Base-by-base conservation (phyloP, 192 early-diverging fungal species). In the Coemansia sp. region DNA sequence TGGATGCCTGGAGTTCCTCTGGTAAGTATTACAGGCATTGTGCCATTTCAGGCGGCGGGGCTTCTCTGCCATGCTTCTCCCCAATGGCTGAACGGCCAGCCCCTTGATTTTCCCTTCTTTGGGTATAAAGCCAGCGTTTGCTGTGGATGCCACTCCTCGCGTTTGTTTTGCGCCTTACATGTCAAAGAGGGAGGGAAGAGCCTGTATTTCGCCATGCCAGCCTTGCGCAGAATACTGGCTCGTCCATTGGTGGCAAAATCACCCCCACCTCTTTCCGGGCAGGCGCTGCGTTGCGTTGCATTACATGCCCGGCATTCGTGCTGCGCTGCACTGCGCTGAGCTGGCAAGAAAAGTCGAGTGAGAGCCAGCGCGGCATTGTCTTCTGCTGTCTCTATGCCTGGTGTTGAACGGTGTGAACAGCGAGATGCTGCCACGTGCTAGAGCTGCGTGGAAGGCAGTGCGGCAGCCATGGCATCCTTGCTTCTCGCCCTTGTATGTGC, bases 1-100 rank as follows among this genome's bases (percentile, higher is more conserved):
- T 96, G 93, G 92, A 75, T 82, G 58, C 78, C 93, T n/a, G 90
- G 90, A n/a, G 74, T 88, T 20, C 89, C 89, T 37, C 63, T 88
- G 62, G 69, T 75, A 79, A 66, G 78, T 60, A 42, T 44, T 44
- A n/a, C 40, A 44, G 0, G 40, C 47, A 48, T n/a, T 48, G 47
- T 20, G 47, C 47, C 19, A 19, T 17, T 48, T 48, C 40, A n/a
- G 40, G 14, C 40, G 15, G 15, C 40, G 15, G 14, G 40, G 14
- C 40, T 44, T 44, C 40, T 12, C 40, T 44, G 40, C 40, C 40
- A 44, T n/a, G 40, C 40, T 40, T 40, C 38, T n/a, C 40, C 40
- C 40, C 14, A 15, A 44, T 44, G 14, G 15, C 40, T 44, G 40
- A 44, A 44, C n/a, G 40, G 3, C 40, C 11, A 4, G 40, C 40